These are phyloP conservation scores for Ascochyta koolunga DNA, from an alignment of 2,329 filamentous ascomycete genomes.

Conservation along the genomic window DNA sequence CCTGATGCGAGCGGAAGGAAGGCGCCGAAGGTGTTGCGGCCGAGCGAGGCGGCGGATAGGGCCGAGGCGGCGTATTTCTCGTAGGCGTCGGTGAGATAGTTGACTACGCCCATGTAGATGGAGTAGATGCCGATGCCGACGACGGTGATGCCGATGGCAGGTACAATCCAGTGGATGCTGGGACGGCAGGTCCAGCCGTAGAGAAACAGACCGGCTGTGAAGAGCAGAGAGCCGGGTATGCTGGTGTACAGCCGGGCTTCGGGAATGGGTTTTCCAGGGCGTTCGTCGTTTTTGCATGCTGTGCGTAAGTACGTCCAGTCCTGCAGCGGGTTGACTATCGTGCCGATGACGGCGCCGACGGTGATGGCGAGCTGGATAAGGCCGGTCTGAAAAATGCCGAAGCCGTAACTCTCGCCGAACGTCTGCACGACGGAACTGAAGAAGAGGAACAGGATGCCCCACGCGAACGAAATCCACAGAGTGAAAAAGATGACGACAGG, in stretches of 20 bases:
- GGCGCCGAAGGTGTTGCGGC: slow-evolving; percentile 54
- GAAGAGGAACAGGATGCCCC: slow-evolving; percentile 53
- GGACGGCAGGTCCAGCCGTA: slow-evolving; percentile 43
- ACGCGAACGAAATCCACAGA: slow-evolving; percentile 53
- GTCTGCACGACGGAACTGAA: slow-evolving; percentile 51
- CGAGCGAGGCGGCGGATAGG: slow-evolving; percentile 53
- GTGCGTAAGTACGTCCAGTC: slow-evolving; percentile 40
- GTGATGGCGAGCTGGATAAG: slow-evolving; percentile 52
- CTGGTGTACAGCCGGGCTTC: slow-evolving; percentile 53
- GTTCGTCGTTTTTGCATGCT: slow-evolving; percentile 44
- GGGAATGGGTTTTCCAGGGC: slow-evolving; percentile 49
- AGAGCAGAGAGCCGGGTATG: slow-evolving; percentile 50
- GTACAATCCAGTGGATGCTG: slow-evolving; percentile 41
- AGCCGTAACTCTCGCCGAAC: slow-evolving; percentile 48
- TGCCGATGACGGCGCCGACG: slow-evolving; percentile 51
- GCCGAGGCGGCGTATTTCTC: slow-evolving; percentile 57
- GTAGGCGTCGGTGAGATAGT: slow-evolving; percentile 57
- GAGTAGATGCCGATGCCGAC: slow-evolving; percentile 39
- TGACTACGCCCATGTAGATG: slow-evolving; percentile 57
- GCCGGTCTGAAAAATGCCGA: slow-evolving; percentile 42
- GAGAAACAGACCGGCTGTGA: slow-evolving; percentile 36
- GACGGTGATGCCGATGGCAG: slow-evolving; percentile 31
- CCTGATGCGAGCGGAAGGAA: slow-evolving; percentile 54
- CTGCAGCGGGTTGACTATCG: slow-evolving; percentile 48
- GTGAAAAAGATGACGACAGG: slow-evolving; percentile 53